These are phyloP conservation scores for Tuber calosporum DNA, from an alignment of 495 filamentous ascomycete species.

Conservation along the genomic window DNA sequence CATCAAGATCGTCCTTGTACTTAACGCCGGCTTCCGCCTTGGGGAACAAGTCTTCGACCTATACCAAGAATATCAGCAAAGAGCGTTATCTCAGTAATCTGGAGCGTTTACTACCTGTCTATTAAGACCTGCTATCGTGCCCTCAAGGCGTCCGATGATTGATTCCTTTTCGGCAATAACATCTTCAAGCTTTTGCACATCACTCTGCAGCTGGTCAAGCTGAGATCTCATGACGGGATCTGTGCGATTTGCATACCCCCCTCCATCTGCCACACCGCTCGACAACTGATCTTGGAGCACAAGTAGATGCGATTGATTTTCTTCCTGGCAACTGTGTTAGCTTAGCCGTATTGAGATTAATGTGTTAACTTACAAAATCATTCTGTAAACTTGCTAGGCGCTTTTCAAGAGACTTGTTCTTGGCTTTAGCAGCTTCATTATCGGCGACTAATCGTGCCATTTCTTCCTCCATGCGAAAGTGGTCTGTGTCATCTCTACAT, in stretches of 20 bases:
- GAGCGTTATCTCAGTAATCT: not conserved
- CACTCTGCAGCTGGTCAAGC: conserved; percentile 36
- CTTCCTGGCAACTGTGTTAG: conserved; percentile 22
- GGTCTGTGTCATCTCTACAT: conserved; percentile 35
- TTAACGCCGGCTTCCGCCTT: conserved; percentile 37
- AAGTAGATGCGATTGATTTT: conserved; percentile 29
- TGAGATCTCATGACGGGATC: conserved; percentile 35
- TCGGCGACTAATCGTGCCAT: conserved; percentile 40
- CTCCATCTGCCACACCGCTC: conserved; percentile 21
- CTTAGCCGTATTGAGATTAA: not conserved
- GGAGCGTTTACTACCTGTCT: conserved; percentile 17
- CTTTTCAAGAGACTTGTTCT: conserved; percentile 32
- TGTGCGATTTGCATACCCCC: conserved; percentile 31
- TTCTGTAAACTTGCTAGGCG: conserved; percentile 27
- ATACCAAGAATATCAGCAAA: not conserved
- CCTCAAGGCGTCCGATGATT: conserved; percentile 31
- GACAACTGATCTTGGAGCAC: conserved; percentile 32
- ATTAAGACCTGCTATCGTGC: conserved; percentile 35
- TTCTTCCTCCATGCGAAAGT: conserved; percentile 42
- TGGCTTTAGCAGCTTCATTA: conserved; percentile 37
- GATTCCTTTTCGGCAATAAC: conserved; percentile 40
- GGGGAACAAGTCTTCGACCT: conserved; percentile 39
- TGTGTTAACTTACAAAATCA: conserved; percentile 25
- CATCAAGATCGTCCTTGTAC: conserved; percentile 42
- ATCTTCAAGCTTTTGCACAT: conserved; percentile 41